Percentiles rank a stretch among this genome's conserved stretches.
These are phyloP conservation scores for Niebla homalea DNA, from an alignment of 495 filamentous ascomycete species.

Conservation along the genomic window DNA sequence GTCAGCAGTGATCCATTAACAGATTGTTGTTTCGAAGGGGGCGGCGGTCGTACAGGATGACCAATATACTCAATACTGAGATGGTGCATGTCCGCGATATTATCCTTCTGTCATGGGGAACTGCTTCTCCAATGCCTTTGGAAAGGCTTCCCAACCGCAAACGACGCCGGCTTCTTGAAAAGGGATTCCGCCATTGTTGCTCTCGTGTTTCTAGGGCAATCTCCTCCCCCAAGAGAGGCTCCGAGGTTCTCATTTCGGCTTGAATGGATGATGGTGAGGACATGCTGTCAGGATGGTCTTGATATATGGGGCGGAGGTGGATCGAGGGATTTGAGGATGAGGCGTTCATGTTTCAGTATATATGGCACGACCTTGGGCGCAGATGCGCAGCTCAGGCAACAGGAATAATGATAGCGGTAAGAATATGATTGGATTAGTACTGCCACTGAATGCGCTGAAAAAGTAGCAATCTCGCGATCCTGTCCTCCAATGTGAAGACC, in stretches of 20 bases:
- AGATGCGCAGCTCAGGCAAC: no score
- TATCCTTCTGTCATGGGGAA: not conserved
- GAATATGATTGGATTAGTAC: no score
- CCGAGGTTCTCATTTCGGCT: not conserved
- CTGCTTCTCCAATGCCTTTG: not conserved
- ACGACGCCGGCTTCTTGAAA: not conserved
- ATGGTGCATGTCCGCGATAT: constrained; percentile 6
- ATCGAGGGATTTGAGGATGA: not conserved
- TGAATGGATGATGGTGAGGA: not conserved
- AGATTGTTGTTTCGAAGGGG: no score
- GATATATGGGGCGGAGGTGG: not conserved
- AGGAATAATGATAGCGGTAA: no score
- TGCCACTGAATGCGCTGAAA: no score
- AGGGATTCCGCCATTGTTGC: not conserved
- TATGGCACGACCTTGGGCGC: not conserved
- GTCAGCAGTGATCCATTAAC: not conserved
- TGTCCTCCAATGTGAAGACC: no score
- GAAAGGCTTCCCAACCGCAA: not conserved
- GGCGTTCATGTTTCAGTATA: no score
- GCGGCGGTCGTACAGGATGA: constrained; percentile 11
- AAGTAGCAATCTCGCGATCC: no score
- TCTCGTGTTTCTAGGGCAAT: not conserved
- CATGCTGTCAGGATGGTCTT: not conserved
- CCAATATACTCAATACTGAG: constrained; percentile 4
- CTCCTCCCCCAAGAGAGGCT: not conserved